phyloP scores from a whole-genome alignment of 306 rosid species.

The Sphenostylis stenocarpa region DNA sequence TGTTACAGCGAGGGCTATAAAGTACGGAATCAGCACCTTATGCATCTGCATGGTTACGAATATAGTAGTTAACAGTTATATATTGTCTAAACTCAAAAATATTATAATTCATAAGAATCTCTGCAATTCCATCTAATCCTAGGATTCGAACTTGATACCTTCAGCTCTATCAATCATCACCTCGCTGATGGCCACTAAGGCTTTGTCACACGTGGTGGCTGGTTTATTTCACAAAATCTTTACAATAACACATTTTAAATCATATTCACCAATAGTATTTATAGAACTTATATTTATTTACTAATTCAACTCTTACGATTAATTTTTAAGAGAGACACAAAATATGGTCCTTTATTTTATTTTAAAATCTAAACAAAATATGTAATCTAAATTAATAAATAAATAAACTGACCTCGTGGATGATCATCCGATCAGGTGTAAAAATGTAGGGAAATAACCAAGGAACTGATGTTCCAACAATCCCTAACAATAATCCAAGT shows the following conservation, averaged over 20 bases:
- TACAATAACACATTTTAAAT: background rate
- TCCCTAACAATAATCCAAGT: constrained; percentile 66
- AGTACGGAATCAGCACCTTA: constrained; percentile 76
- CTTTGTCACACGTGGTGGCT: background rate
- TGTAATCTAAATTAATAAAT: background rate
- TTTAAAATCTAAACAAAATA: background rate
- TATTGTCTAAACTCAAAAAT: background rate
- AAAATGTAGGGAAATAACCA: constrained; percentile 77
- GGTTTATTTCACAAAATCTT: background rate
- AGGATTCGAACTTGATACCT: background rate
- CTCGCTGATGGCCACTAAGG: background rate
- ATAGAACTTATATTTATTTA: background rate
- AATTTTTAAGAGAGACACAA: background rate
- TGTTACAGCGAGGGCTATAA: constrained; percentile 67
- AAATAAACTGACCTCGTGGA: constrained; percentile 68
- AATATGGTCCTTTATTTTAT: background rate
- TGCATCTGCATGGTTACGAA: constrained; percentile 67
- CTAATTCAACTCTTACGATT: background rate
- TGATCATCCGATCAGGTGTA: constrained; percentile 71
- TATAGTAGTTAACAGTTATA: constrained; percentile 9
- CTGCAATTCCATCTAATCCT: background rate
- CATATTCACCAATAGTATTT: background rate
- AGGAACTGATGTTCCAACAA: constrained; percentile 73
- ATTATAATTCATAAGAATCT: background rate
- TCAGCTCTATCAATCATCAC: background rate